Percentiles rank a stretch among this genome's conserved stretches.
Conservation (phyloP, 352 stramenopile genomes). For the Phytopythium chamaehyphon region DNA sequence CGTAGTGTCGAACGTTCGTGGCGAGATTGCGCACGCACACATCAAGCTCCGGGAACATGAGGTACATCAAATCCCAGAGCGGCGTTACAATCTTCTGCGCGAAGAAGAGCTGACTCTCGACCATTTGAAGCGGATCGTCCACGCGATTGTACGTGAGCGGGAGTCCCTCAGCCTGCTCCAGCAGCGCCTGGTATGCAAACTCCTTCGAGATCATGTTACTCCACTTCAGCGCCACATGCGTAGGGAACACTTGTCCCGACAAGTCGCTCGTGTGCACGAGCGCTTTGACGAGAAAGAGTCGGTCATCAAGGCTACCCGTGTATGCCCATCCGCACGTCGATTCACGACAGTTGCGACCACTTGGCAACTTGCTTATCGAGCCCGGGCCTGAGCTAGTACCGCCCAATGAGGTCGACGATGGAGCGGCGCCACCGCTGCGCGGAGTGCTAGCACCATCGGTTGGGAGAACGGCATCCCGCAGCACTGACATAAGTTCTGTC, state of each 20-base stretch:
- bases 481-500: slow-evolving; percentile 31
- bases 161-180: slow-evolving; percentile 79
- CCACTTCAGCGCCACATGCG: slow-evolving; percentile 87
- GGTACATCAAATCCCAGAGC: slow-evolving; percentile 69
- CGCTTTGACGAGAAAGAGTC: slow-evolving; percentile 80
- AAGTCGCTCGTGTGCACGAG: slow-evolving; percentile 88
- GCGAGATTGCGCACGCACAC: slow-evolving; percentile 61
- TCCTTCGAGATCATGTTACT: slow-evolving; percentile 90
- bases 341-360: slow-evolving; percentile 16
- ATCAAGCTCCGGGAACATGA: slow-evolving; percentile 73
- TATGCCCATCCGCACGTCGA: slow-evolving; percentile 49
- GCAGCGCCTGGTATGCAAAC: slow-evolving; percentile 82
- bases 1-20: slow-evolving; percentile 80
- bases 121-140: slow-evolving; percentile 81
- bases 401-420: slow-evolving; percentile 6
- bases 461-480: slow-evolving; percentile 67
- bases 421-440: slow-evolving; percentile 8
- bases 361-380: slow-evolving; percentile 20
- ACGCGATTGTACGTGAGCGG: slow-evolving; percentile 79
- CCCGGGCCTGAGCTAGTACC: slow-evolving; percentile 14
- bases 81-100: slow-evolving; percentile 79
- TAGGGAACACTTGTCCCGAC: slow-evolving; percentile 81
- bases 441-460: slow-evolving; percentile 37
- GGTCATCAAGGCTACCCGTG: slow-evolving; percentile 68
- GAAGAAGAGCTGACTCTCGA: slow-evolving; percentile 84